Conservation (phyloP, 306 rosid species). For the Vicia faba region DNA sequence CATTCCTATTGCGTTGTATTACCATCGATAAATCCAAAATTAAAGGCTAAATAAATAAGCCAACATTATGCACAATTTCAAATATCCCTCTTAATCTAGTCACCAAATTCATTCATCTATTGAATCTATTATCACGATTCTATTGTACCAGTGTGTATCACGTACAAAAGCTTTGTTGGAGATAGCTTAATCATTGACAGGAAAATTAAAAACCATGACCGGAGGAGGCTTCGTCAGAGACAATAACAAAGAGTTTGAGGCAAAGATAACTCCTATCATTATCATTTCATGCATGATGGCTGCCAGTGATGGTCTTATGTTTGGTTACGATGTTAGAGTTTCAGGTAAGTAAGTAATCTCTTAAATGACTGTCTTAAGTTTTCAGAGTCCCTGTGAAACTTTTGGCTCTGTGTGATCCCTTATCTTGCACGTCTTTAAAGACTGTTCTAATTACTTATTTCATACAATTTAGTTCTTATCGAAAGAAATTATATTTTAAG, state of each 20-base stretch:
- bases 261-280: conserved; percentile 83
- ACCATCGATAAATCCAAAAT: conserved; percentile 26
- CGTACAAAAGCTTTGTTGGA: not conserved
- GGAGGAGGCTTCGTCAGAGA: conserved; percentile 55
- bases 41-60: conserved; percentile 3
- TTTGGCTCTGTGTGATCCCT: too few relatives aligned
- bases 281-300: conserved; percentile 84
- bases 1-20: conserved; percentile 1
- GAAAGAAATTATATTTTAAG: conserved; percentile 27
- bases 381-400: too few relatives aligned
- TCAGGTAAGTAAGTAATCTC: conserved; percentile 38
- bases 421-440: too few relatives aligned
- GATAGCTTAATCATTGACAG: not conserved
- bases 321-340: conserved; percentile 83
- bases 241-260: conserved; percentile 54
- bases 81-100: conserved; percentile 19
- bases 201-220: conserved; percentile 45
- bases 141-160: not conserved
- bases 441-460: too few relatives aligned
- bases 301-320: conserved; percentile 93
- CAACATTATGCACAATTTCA: not conserved
- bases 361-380: too few relatives aligned
- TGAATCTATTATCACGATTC: not conserved
- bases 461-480: too few relatives aligned
- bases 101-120: not conserved